A percentile compares a stretch with the other conserved stretches of the same genome.
phyloP scores from a whole-genome alignment of 176 grass and related monocot genomes.

The Musa beccarii region DNA sequence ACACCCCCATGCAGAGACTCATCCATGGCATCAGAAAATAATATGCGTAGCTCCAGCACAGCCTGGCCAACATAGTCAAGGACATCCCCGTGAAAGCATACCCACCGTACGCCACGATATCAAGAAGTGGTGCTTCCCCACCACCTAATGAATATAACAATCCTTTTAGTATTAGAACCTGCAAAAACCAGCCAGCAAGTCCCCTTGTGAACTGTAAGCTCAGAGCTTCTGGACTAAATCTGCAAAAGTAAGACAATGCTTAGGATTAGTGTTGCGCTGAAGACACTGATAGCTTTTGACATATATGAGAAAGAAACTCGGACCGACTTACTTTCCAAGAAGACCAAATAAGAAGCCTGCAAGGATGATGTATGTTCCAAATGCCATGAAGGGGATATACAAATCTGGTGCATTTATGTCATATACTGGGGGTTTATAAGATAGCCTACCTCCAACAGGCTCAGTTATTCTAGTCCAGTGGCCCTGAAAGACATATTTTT shows the following conservation, averaged over 20 bases:
- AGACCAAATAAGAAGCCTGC: slow-evolving; percentile 66
- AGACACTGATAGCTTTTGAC: background rate
- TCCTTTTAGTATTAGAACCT: slow-evolving; percentile 55
- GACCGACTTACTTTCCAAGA: slow-evolving; percentile 60
- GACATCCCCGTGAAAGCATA: slow-evolving; percentile 59
- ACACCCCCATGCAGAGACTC: slow-evolving; percentile 81
- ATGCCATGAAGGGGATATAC: slow-evolving; percentile 96
- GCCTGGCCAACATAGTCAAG: slow-evolving; percentile 33
- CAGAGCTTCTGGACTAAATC: slow-evolving; percentile 81
- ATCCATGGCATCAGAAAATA: slow-evolving; percentile 67
- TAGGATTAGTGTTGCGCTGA: background rate
- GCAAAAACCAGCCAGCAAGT: slow-evolving; percentile 59
- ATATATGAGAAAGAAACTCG: background rate
- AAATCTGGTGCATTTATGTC: slow-evolving; percentile 94
- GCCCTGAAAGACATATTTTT: slow-evolving; percentile 32
- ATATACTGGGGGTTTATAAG: slow-evolving; percentile 85
- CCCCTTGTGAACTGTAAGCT: slow-evolving; percentile 73
- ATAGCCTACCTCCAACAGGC: slow-evolving; percentile 67
- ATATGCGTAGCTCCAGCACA: slow-evolving; percentile 58
- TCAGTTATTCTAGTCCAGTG: slow-evolving; percentile 90
- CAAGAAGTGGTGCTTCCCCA: slow-evolving; percentile 67
- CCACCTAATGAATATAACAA: slow-evolving; percentile 63
- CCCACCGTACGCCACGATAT: slow-evolving; percentile 69
- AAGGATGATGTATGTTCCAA: slow-evolving; percentile 72
- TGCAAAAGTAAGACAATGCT: background rate